Evolutionary conservation across 2,329 filamentous ascomycete genomes (phyloP).

Genomic region (Alternaria sp.): DNA sequence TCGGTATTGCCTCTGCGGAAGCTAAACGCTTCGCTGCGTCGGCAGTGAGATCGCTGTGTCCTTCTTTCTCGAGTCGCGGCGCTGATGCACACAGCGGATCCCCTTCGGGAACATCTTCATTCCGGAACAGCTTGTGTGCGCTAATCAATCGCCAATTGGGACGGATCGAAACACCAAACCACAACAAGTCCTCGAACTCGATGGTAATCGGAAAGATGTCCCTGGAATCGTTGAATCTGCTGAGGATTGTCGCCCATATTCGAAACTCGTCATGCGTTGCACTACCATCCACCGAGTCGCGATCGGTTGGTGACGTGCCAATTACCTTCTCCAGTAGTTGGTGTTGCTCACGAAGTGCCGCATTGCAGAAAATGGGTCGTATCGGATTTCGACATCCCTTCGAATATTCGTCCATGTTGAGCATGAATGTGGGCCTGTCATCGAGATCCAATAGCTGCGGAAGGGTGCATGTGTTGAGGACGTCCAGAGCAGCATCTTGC

Average conservation of each 20-base stretch:
- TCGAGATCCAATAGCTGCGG: conserved; percentile 41
- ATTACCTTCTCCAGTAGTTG: conserved; percentile 35
- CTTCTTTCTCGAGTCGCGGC: not conserved
- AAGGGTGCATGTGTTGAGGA: conserved; percentile 33
- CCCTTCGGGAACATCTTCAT: conserved; percentile 19
- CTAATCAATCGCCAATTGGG: conserved; percentile 40
- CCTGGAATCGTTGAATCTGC: conserved; percentile 52
- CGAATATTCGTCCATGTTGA: conserved; percentile 39
- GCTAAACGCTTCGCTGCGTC: conserved; percentile 7
- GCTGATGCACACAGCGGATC: conserved; percentile 10
- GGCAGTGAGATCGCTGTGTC: not conserved
- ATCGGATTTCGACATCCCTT: conserved; percentile 19
- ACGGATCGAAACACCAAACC: conserved; percentile 39
- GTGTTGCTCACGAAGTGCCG: conserved; percentile 36
- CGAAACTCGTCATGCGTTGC: conserved; percentile 48
- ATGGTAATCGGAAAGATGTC: conserved; percentile 55
- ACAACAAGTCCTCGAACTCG: conserved; percentile 36
- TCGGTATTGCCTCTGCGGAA: conserved; percentile 7
- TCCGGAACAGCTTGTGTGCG: conserved; percentile 26
- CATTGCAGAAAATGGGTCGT: conserved; percentile 40
- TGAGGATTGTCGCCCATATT: conserved; percentile 52
- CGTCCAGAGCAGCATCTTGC: conserved; percentile 23
- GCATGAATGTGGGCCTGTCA: conserved; percentile 39
- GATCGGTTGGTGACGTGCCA: conserved; percentile 7
- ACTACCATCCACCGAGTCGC: not conserved